Percentiles rank a stretch among this genome's conserved stretches.
These are phyloP conservation scores for Chrysanthemum makinoi DNA, from an alignment of 129 eudicot species.

Conservation along the genomic window DNA sequence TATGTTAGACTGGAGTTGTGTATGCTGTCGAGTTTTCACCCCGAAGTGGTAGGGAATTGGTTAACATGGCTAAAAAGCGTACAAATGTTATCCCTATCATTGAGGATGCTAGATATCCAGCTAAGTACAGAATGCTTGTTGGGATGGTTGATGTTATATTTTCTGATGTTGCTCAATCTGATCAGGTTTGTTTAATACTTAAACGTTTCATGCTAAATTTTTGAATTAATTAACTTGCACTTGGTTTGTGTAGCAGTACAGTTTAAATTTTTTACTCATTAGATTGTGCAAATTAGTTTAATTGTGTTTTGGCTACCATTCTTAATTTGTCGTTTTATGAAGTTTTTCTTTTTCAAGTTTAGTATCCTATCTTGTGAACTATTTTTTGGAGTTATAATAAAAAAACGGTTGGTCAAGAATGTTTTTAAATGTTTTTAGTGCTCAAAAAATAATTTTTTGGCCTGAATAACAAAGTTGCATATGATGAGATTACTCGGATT, in stretches of 20 bases:
- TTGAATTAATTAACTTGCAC: too few species aligned
- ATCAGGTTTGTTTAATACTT: slow-evolving; percentile 58
- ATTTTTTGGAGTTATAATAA: too few species aligned
- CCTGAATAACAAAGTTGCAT: slow-evolving; percentile 20
- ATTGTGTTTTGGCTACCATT: too few species aligned
- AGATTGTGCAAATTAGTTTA: too few species aligned
- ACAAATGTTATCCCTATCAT: slow-evolving; percentile 92
- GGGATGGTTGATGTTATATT: slow-evolving; percentile 95
- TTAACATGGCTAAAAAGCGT: slow-evolving; percentile 84
- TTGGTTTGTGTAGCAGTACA: too few species aligned
- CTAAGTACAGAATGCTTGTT: slow-evolving; percentile 87
- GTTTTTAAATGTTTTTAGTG: background rate
- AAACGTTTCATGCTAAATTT: too few species aligned
- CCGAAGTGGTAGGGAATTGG: slow-evolving; percentile 91
- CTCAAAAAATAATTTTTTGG: background rate
- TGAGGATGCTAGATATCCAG: slow-evolving; percentile 96
- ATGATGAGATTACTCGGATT: slow-evolving; percentile 79
- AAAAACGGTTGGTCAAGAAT: too few species aligned
- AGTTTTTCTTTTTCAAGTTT: too few species aligned
- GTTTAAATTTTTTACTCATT: too few species aligned
- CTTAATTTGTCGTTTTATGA: too few species aligned
- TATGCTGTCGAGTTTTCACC: slow-evolving; percentile 94
- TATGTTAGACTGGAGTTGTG: slow-evolving; percentile 60
- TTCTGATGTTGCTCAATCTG: slow-evolving; percentile 97
- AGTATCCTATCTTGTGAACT: too few species aligned